Evolutionary conservation across 2,329 filamentous ascomycete species (phyloP).

Genomic region (Ophiostoma australiae): DNA sequence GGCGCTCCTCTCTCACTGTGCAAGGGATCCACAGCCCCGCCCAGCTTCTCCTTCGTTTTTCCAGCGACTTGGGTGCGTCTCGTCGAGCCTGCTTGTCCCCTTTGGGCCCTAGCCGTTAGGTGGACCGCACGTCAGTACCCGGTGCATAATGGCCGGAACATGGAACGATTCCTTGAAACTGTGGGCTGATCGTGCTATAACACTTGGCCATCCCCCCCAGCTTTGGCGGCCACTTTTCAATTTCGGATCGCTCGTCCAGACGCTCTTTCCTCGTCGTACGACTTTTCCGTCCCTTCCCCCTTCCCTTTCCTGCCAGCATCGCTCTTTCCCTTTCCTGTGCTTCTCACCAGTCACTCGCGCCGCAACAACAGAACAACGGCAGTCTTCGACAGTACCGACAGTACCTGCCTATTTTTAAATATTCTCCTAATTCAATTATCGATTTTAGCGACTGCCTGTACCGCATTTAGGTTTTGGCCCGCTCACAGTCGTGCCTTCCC

Average conservation of each 20-base stretch:
- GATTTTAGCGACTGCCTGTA: neutral
- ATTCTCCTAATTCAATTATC: neutral
- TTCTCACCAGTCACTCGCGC: neutral
- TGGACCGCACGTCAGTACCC: conserved; percentile 16
- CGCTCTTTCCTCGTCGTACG: conserved; percentile 23
- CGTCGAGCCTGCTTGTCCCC: neutral
- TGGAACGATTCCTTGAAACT: conserved; percentile 27
- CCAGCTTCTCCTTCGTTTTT: neutral
- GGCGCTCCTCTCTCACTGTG: conserved; percentile 4
- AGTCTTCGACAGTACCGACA: neutral
- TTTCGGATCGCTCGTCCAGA: conserved; percentile 20
- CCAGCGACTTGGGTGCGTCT: neutral
- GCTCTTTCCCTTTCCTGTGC: neutral
- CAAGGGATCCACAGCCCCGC: neutral
- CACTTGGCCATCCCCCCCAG: conserved; percentile 18
- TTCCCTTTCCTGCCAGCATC: conserved; percentile 19
- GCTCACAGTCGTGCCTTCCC: neutral
- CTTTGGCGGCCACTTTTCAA: conserved; percentile 15
- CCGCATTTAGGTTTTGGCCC: neutral
- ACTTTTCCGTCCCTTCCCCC: conserved; percentile 20
- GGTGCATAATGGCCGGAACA: conserved; percentile 16
- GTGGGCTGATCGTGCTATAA: conserved; percentile 28
- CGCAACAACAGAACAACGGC: neutral
- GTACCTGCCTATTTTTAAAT: conserved; percentile 11
- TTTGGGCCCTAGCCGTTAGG: conserved; percentile 12